Conservation (phyloP, 257 asterid species). For the Solanum ossicruentum region DNA sequence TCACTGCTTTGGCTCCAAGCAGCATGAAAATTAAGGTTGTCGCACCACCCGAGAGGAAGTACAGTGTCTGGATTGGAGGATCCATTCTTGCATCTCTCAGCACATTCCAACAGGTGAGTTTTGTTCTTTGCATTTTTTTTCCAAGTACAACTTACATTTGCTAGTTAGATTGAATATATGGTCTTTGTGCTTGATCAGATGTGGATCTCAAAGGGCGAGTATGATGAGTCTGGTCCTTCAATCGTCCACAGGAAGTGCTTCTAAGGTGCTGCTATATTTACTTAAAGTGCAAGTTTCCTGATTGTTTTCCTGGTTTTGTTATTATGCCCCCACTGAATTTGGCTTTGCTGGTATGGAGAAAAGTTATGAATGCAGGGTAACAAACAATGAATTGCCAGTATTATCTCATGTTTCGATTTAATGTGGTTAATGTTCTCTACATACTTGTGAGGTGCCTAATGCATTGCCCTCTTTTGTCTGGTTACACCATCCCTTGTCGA, state of each 20-base stretch:
- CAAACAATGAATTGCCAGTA: not conserved
- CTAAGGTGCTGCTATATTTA: conserved; percentile 13
- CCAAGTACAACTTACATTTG: not conserved
- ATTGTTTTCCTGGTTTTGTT: conserved; percentile 4
- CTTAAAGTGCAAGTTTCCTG: not conserved
- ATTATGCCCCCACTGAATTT: conserved; percentile 2
- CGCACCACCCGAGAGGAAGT: conserved; percentile 44
- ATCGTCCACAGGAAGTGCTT: conserved; percentile 47
- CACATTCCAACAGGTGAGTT: conserved; percentile 35
- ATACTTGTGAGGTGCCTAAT: not conserved
- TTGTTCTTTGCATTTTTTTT: not conserved
- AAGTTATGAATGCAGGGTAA: not conserved
- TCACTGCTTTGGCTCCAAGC: conserved; percentile 42
- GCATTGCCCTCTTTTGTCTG: conserved; percentile 3
- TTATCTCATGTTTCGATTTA: not conserved
- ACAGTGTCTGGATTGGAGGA: conserved; percentile 50
- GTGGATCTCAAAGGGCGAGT: conserved; percentile 42
- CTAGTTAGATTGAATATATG: not conserved
- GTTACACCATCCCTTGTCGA: not conserved
- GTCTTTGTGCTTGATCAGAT: conserved; percentile 10
- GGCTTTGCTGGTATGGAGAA: conserved; percentile 8
- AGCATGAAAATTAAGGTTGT: conserved; percentile 47
- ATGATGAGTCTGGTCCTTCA: conserved; percentile 41
- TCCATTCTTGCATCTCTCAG: conserved; percentile 44
- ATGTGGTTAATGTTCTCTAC: not conserved